Evolutionary conservation across 805 yeast genomes (phyloP).

Genomic region (Yamadazyma nakazawae): DNA sequence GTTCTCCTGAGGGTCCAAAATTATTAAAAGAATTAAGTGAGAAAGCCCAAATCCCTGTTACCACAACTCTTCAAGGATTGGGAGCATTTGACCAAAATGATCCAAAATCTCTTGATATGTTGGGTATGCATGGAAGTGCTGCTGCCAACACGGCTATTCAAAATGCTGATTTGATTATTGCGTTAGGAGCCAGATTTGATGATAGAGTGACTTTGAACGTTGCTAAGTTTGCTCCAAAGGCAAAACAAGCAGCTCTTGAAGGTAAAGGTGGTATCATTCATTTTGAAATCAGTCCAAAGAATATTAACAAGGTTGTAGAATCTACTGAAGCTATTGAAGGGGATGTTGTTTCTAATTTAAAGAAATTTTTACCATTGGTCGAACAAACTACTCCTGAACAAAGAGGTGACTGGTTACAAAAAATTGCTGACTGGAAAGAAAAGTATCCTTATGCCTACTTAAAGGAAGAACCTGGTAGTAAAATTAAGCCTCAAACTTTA

Average conservation of each 20-base stretch:
- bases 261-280: conserved; percentile 94
- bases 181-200: conserved; percentile 96
- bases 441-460: conserved; percentile 84
- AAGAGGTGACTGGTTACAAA: conserved; percentile 78
- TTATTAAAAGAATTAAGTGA: conserved; percentile 81
- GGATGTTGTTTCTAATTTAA: conserved; percentile 80
- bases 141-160: conserved; percentile 95
- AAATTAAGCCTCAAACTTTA: conserved; percentile 90
- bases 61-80: conserved; percentile 90
- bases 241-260: conserved; percentile 83
- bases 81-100: conserved; percentile 94
- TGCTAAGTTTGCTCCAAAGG: conserved; percentile 88
- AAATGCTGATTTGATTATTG: conserved; percentile 87
- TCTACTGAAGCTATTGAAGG: conserved; percentile 98
- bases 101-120: conserved; percentile 87
- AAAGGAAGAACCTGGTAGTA: conserved; percentile 73
- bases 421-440: conserved; percentile 76
- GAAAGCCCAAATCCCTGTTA: conserved; percentile 90
- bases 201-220: conserved; percentile 94
- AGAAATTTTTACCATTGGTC: conserved; percentile 67
- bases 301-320: conserved; percentile 94
- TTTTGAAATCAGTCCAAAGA: conserved; percentile 94
- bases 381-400: conserved; percentile 47
- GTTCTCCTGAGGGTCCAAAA: conserved; percentile 75
- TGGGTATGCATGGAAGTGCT: conserved; percentile 98